A percentile compares a stretch with the other conserved stretches of the same genome.
These are phyloP conservation scores for Podila clonocystis DNA, from an alignment of 192 early-diverging fungal genomes.

Conservation along the genomic window DNA sequence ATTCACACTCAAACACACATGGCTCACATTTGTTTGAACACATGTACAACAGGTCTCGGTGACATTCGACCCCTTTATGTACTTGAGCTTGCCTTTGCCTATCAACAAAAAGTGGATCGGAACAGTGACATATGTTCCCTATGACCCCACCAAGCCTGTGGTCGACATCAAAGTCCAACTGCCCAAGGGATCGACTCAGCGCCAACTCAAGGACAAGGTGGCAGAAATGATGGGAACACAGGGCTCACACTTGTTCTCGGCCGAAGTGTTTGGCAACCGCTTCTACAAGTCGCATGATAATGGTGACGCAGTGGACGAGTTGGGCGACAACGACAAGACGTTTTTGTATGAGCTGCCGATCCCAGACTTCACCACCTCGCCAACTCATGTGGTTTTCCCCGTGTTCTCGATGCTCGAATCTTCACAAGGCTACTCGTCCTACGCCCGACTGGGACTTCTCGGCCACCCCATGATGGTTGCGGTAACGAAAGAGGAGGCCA, in stretches of 20 bases:
- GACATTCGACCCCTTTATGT: conserved; percentile 93
- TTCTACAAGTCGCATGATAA: conserved; percentile 66
- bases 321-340: conserved; percentile 29
- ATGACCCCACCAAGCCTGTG: conserved; percentile 51
- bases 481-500: conserved; percentile 52
- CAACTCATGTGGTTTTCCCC: conserved; percentile 41
- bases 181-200: conserved; percentile 71
- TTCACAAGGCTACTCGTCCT: neutral
- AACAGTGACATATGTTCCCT: conserved; percentile 63
- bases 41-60: conserved; percentile 67
- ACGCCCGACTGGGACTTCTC: conserved; percentile 19
- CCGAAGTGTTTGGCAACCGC: conserved; percentile 62
- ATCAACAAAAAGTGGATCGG: conserved; percentile 52
- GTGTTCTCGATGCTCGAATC: conserved; percentile 26
- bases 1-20: conserved; percentile 58
- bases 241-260: conserved; percentile 52
- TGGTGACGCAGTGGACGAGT: conserved; percentile 54
- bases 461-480: conserved; percentile 59
- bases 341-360: conserved; percentile 38
- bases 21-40: conserved; percentile 54
- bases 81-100: conserved; percentile 92
- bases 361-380: conserved; percentile 30
- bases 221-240: conserved; percentile 62
- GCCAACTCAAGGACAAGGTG: conserved; percentile 67
- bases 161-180: conserved; percentile 63